Conservation (phyloP, 2,329 filamentous ascomycete species). For the Onygenales sp. region DNA sequence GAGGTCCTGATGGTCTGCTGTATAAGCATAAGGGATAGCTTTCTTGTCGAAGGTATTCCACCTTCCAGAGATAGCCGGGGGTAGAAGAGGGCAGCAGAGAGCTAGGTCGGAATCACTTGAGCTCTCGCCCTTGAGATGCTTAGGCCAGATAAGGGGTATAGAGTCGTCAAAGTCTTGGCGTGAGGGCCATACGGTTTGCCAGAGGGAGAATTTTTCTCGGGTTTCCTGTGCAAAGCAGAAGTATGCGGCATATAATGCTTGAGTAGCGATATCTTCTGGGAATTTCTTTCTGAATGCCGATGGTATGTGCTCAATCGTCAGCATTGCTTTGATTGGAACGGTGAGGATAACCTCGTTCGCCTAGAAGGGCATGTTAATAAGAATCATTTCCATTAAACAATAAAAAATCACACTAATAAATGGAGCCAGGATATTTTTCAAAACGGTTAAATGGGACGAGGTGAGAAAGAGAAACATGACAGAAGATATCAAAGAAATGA, state of each 20-base stretch:
- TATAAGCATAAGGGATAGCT: slow-evolving; percentile 25
- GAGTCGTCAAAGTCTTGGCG: slow-evolving; percentile 48
- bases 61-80: slow-evolving; percentile 28
- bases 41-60: slow-evolving; percentile 21
- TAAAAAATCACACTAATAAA: neutral
- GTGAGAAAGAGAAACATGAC: neutral
- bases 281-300: slow-evolving; percentile 43
- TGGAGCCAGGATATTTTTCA: slow-evolving; percentile 1
- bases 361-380: slow-evolving; percentile 25
- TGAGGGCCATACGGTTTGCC: slow-evolving; percentile 55
- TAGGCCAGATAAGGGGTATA: slow-evolving; percentile 49
- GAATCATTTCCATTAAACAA: neutral
- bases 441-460: neutral
- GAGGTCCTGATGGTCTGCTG: slow-evolving; percentile 25
- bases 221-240: slow-evolving; percentile 44
- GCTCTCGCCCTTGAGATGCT: slow-evolving; percentile 19
- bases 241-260: slow-evolving; percentile 63
- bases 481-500: neutral
- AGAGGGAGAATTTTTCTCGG: slow-evolving; percentile 42
- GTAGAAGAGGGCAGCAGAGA: slow-evolving; percentile 14
- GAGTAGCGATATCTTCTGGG: slow-evolving; percentile 49
- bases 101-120: slow-evolving; percentile 1
- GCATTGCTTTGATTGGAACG: slow-evolving; percentile 54
- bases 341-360: slow-evolving; percentile 53
- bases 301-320: slow-evolving; percentile 55